Base-by-base conservation (phyloP, 371 early-diverging fungal genomes). In the Spiromyces aspiralis region DNA sequence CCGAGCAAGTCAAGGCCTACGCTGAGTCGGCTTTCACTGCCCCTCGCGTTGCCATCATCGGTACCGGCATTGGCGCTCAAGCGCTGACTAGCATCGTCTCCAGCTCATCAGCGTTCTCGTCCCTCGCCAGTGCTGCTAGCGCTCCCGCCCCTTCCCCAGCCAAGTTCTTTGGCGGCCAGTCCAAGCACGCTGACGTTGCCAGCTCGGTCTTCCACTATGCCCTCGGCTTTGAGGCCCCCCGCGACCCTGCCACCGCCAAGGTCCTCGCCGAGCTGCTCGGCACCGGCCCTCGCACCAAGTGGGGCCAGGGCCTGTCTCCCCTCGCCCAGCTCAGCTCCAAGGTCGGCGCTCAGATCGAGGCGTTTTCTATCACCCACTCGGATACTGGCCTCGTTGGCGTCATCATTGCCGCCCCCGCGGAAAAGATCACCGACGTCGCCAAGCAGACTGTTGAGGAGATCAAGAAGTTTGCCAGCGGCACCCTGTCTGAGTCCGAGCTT, bases 371-470 rank as follows among this genome's bases (percentile, higher is more conserved):
- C 51, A 74, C 83, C 25, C 94, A 94, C 78, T 82, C 90, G 21
- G 95, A 94, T 71, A 86, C 93, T 51, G 92, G 90, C 57, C 75
- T 96, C 49, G 81, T 95, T 60, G 97, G 93, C 56, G 67, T 95
- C 54, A 71, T 81, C 49, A 76, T 82, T 25, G 70, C 79, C 43
- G 78, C 83, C 43, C 77, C 83, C 25, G 19, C 73, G 28, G 58
- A 74, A 43, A 66, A 81, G 25, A 73, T 85, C 54, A 53, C 60
- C 41, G 70, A 70, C 35, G 80, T 79, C 47, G 75, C 81, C 49
- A 71, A 80, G 51, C 62, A 79, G 49, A 78, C 86, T 44, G 82
- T 81, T 27, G 80, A 74, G 45, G 71, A 84, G 43, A 78, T 87
- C 70, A 66, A 71, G 55, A 75, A 80, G 65, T 74, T 80, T 48